A percentile compares a stretch with the other conserved stretches of the same genome.
These are phyloP conservation scores for Antrodiella citrinella DNA, from an alignment of 768 basidiomycete species.

Conservation along the genomic window DNA sequence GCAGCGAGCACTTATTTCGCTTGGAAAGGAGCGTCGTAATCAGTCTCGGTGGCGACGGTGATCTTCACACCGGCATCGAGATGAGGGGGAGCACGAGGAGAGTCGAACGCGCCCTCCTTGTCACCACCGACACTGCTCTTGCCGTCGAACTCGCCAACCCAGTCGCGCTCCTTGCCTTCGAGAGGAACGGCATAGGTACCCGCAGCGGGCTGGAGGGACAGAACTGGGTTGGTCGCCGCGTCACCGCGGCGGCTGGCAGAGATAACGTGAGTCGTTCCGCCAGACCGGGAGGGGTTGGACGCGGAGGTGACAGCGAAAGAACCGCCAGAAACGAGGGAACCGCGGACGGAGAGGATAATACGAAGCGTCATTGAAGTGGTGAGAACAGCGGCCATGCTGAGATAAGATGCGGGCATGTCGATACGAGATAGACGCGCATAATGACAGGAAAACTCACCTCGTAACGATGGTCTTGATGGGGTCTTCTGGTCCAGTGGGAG, in stretches of 20 bases:
- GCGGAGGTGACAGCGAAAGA: slow-evolving; percentile 40
- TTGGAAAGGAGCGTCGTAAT: not conserved
- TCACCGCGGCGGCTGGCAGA: slow-evolving; percentile 15
- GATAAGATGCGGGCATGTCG: not conserved
- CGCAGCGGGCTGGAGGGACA: slow-evolving; percentile 16
- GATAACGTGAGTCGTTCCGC: slow-evolving; percentile 24
- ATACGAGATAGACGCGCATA: not conserved
- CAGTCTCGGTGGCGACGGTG: slow-evolving; percentile 11
- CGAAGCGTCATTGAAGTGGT: slow-evolving; percentile 86
- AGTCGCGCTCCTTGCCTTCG: slow-evolving; percentile 20
- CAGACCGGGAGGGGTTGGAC: slow-evolving; percentile 18
- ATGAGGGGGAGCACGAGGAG: not conserved
- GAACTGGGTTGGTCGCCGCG: slow-evolving; percentile 16
- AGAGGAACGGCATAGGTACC: slow-evolving; percentile 25
- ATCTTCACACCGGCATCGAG: slow-evolving; percentile 10
- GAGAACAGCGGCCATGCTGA: slow-evolving; percentile 75
- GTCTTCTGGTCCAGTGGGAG: slow-evolving; percentile 50
- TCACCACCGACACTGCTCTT: slow-evolving; percentile 22
- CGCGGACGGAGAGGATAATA: slow-evolving; percentile 76
- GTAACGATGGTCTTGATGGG: slow-evolving; percentile 79
- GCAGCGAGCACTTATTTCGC: not conserved
- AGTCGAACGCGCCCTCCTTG: slow-evolving; percentile 19
- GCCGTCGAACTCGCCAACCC: slow-evolving; percentile 18
- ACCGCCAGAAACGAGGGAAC: slow-evolving; percentile 65
- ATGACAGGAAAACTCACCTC: slow-evolving; percentile 30